A percentile compares a stretch with the other conserved stretches of the same genome.
phyloP scores from a whole-genome alignment of 371 early-diverging fungal genomes.

The Apophysomyces trapeziformis region DNA sequence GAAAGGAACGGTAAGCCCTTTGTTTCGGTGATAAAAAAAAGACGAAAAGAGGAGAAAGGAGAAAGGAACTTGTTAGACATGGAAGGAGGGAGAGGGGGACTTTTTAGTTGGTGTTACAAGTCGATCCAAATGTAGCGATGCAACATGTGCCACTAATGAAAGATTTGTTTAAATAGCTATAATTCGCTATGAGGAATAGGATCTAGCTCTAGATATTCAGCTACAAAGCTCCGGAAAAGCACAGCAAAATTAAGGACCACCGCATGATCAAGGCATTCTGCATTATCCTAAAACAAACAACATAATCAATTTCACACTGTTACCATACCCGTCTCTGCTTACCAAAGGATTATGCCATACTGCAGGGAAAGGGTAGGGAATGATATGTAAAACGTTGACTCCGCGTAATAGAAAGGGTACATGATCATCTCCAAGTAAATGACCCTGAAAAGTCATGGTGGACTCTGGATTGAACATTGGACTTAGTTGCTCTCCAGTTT shows the following conservation, averaged over 20 bases:
- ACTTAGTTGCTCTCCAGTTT: not conserved
- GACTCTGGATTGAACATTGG: constrained; percentile 41
- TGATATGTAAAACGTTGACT: constrained; percentile 87
- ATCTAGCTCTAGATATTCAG: constrained; percentile 59
- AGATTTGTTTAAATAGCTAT: not conserved
- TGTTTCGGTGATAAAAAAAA: constrained; percentile 7
- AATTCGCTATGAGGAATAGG: constrained; percentile 12
- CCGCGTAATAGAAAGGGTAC: constrained; percentile 78
- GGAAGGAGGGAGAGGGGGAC: not conserved
- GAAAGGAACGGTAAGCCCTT: constrained; percentile 5
- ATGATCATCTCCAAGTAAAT: constrained; percentile 83
- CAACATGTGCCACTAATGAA: constrained; percentile 4
- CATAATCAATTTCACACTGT: not conserved
- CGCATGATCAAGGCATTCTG: constrained; percentile 46
- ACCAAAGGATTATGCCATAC: constrained; percentile 82
- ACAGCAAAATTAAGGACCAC: constrained; percentile 52
- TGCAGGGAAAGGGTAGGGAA: constrained; percentile 81
- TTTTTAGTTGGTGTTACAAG: constrained; percentile 8
- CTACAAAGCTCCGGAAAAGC: constrained; percentile 58
- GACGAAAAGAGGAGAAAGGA: constrained; percentile 10
- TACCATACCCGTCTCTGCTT: constrained; percentile 15
- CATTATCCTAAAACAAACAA: constrained; percentile 27
- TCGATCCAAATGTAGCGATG: constrained; percentile 5
- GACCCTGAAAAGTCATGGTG: constrained; percentile 23
- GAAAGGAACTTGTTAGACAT: constrained; percentile 1